Conservation (phyloP, 1,284 basidiomycete species). For the Anthracocystis setariae region DNA sequence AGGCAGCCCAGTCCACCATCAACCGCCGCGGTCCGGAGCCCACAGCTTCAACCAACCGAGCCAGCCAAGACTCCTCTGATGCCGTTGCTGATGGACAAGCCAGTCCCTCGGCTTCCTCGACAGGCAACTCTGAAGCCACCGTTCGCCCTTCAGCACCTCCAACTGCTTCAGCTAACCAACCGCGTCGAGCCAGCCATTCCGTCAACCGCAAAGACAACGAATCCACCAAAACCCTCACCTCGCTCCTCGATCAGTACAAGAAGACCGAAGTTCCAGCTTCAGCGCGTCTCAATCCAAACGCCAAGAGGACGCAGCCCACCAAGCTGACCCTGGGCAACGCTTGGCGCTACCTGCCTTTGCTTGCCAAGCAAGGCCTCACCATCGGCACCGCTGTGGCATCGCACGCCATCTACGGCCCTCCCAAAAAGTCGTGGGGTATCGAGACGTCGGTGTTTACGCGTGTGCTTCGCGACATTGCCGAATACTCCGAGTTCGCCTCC, state of each 20-base stretch:
- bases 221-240: constrained; percentile 56
- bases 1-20: constrained; percentile 45
- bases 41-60: constrained; percentile 7
- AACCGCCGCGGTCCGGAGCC: constrained; percentile 43
- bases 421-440: constrained; percentile 85
- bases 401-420: constrained; percentile 74
- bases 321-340: constrained; percentile 59
- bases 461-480: constrained; percentile 84
- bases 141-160: constrained; percentile 31
- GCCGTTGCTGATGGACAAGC: constrained; percentile 23
- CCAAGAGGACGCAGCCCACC: constrained; percentile 41
- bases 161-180: constrained; percentile 30
- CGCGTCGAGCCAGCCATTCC: constrained; percentile 29
- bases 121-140: constrained; percentile 45
- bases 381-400: constrained; percentile 65
- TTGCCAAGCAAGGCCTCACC: constrained; percentile 62
- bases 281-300: constrained; percentile 59
- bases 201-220: constrained; percentile 35
- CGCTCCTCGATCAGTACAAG: constrained; percentile 62
- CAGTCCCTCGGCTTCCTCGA: constrained; percentile 38
- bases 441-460: constrained; percentile 74
- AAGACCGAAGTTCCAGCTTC: constrained; percentile 52
- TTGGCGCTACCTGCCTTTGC: constrained; percentile 63
- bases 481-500: constrained; percentile 85
- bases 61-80: constrained; percentile 10